Conservation (phyloP, 345 rosid genomes). For the Clarkia xantiana region DNA sequence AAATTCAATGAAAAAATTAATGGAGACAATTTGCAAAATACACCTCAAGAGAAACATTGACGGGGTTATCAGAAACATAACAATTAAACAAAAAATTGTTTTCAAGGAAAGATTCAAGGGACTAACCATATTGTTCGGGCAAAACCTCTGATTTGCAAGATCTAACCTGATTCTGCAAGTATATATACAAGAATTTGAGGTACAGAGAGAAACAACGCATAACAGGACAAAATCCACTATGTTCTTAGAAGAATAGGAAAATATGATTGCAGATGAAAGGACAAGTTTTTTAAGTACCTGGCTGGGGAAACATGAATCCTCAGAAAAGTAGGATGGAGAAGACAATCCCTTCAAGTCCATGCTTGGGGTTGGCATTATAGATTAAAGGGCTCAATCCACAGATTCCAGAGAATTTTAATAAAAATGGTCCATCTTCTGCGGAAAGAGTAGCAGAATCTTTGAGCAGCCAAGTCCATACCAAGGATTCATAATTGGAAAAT, state of each 20-base stretch:
- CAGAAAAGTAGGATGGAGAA: slow-evolving; percentile 15
- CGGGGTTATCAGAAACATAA: background rate
- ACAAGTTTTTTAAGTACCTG: slow-evolving; percentile 16
- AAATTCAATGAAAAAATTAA: slow-evolving; percentile 1
- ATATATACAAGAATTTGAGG: background rate
- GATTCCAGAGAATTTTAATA: background rate
- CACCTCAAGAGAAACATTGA: background rate
- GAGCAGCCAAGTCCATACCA: background rate
- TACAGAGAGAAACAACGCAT: background rate
- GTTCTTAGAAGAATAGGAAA: background rate
- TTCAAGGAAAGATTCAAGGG: background rate
- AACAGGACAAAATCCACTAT: too few species aligned
- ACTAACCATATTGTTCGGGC: slow-evolving; percentile 26
- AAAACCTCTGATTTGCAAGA: slow-evolving; percentile 19
- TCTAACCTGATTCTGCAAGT: slow-evolving; percentile 21
- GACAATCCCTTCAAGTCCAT: slow-evolving; percentile 20
- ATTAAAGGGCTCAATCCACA: slow-evolving; percentile 4
- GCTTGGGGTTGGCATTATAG: slow-evolving; percentile 20
- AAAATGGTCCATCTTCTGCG: slow-evolving; percentile 1
- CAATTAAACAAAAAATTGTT: background rate
- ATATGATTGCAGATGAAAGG: background rate
- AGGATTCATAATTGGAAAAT: background rate
- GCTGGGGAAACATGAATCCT: slow-evolving; percentile 6
- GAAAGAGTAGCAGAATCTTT: background rate
- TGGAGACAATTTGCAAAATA: background rate